Percentiles rank a stretch among this genome's conserved stretches.
Evolutionary conservation across 2,329 filamentous ascomycete species (phyloP).

Genomic region (Calonectria honghensis): DNA sequence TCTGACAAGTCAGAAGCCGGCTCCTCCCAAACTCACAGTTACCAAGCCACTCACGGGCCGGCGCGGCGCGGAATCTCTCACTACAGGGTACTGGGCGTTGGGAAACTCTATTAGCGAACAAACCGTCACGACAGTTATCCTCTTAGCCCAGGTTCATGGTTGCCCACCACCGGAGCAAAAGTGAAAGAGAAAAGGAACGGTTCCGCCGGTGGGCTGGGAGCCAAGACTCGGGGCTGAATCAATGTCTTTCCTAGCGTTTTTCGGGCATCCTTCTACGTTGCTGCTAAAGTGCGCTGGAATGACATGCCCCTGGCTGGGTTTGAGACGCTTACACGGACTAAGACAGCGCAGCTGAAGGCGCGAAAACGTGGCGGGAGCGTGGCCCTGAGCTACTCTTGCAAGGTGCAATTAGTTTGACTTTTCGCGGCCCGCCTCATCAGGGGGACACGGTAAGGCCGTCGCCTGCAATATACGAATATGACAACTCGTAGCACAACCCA

Average conservation of each 20-base stretch:
- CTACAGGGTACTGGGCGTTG: constrained; percentile 20
- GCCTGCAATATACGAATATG: constrained; percentile 34
- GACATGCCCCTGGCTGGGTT: constrained; percentile 11
- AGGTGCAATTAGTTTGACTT: constrained; percentile 33
- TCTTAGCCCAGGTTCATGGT: not conserved
- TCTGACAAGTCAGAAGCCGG: constrained; percentile 49
- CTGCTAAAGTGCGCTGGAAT: constrained; percentile 13
- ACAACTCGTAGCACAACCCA: constrained; percentile 8
- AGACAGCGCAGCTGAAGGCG: constrained; percentile 30
- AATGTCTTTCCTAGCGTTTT: constrained; percentile 29
- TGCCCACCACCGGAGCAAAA: constrained; percentile 25
- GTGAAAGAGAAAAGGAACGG: constrained; percentile 11
- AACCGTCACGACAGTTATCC: constrained; percentile 5
- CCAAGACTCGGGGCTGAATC: constrained; percentile 24
- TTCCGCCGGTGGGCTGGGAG: constrained; percentile 17
- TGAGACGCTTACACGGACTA: constrained; percentile 10
- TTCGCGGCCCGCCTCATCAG: constrained; percentile 43
- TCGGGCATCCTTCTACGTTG: constrained; percentile 20
- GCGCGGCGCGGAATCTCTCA: constrained; percentile 50
- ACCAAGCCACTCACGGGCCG: constrained; percentile 47
- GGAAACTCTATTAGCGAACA: constrained; percentile 20
- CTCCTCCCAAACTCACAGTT: constrained; percentile 25
- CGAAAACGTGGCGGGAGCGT: constrained; percentile 47
- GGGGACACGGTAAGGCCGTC: constrained; percentile 31
- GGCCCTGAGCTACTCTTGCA: constrained; percentile 36